Evolutionary conservation across 1,284 basidiomycete genomes (phyloP), one percentile per base, ranked within the genome.

Genomic region (Pisolithus thermaeus): DNA sequence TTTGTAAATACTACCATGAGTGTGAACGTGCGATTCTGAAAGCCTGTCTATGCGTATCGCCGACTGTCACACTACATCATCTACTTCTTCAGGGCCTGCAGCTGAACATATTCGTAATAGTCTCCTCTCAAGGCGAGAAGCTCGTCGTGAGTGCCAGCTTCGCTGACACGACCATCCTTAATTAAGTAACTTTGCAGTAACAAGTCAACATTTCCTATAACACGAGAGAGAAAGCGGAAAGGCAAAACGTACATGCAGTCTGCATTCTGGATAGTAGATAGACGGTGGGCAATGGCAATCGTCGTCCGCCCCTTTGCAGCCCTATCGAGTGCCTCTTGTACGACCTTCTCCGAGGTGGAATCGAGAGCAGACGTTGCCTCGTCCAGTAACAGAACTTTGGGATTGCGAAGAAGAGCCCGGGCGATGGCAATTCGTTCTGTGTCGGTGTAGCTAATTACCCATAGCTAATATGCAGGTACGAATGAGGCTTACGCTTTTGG

Each of bases 361-460:
- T 99, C 96, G 30, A 99, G 77, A 1, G 93, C 95, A n/a, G 90
- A 93, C 0, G 96, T 98, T 4, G 94, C 94, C 66, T 95, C 91
- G 65, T 94, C 91, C 52, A 95, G 75, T 20, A 98, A 73, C 35
- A 97, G 76, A 25, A 98, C 88, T 69, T 92, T 92, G 35, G 96
- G 96, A 63, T 98, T 93, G 7, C 95, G 83, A 47, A 99, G 80
- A n/a, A 99, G 77, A 12, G 92, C 96, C 58, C 96, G 87, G 2
- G 96, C 96, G 61, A 98, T 97, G 37, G 96, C 95, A 61, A 99
- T 94, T 65, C 95, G 92, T 78, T 96, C 88, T 84, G 54, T 28
- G 55, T 12, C 40, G 40, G 35, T 30, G 22, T 35, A 12, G 38
- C 48, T 55, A 27, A 50, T n/a, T 37, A 35, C 27, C 25, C 12